Evolutionary conservation across 129 eudicot species (phyloP).

Genomic region (Pittosporum tobira): DNA sequence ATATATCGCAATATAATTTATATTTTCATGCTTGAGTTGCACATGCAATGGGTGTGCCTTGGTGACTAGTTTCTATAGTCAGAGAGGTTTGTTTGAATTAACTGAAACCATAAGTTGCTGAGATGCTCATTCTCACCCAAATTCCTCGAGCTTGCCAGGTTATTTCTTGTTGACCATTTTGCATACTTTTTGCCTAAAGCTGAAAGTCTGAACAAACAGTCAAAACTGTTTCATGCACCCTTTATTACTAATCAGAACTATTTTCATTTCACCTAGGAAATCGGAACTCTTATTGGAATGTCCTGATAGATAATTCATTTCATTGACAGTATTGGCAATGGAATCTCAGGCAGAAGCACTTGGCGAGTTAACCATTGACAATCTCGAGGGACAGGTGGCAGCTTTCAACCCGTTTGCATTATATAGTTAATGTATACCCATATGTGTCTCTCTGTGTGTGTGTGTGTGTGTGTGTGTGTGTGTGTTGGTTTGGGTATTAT

Average conservation of each 20-base stretch:
- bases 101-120: too few relatives aligned
- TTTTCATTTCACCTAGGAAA: not conserved
- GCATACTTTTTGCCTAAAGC: not conserved
- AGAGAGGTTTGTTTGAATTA: too few relatives aligned
- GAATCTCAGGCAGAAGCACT: slow-evolving; percentile 39
- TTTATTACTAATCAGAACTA: not conserved
- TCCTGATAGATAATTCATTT: not conserved
- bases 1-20: too few relatives aligned
- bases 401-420: not conserved
- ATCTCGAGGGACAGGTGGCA: slow-evolving; percentile 34
- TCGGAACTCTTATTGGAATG: not conserved
- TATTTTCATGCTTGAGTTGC: too few relatives aligned
- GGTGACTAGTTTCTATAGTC: too few relatives aligned
- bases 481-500: too few relatives aligned
- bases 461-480: too few relatives aligned
- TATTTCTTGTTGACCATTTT: not conserved
- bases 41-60: too few relatives aligned
- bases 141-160: too few relatives aligned
- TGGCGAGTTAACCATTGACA: slow-evolving; percentile 21
- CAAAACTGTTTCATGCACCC: not conserved
- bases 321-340: slow-evolving; percentile 25
- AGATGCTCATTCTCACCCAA: too few relatives aligned
- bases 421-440: not conserved
- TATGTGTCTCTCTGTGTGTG: too few relatives aligned
- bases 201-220: not conserved